Evolutionary conservation across 2,329 filamentous ascomycete genomes (phyloP), one percentile per base, ranked within the genome.

Genomic region (Blastomyces parvus): DNA sequence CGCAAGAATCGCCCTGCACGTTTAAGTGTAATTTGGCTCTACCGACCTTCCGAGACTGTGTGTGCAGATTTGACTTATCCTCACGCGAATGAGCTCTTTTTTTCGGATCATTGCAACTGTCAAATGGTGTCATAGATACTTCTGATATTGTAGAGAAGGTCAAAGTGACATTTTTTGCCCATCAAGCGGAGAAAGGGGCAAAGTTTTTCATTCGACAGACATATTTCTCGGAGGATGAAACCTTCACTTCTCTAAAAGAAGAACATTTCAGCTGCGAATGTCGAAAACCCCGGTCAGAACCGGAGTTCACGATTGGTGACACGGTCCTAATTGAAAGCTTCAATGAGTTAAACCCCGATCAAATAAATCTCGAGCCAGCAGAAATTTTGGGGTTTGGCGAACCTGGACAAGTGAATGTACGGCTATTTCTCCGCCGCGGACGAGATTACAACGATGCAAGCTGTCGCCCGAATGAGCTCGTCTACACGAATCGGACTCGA

Each of bases 51-150:
- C 0, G 87, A 94, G 62, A 94, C 90, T 0, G 83, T 87, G 0
- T 89, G 91, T 53, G 83, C 81, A 0, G 76, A 82, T 6, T 86
- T 87, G 74, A 81, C 80, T 11, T 95, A 93, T 67, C 87, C 87
- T 0, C 86, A 84, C 73, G 66, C 75, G 0, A 89, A 91, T 60
- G 90, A 95, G 73, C 74, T 94, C 0, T 94, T 94, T 65, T 74
- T 93, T 0, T 90, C 86, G 0, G 84, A 91, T 60, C 85, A 91
- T 64, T 93, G 90, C 74, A 88, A 86, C 0, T 94, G 90, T 66
- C 72, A 77, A 0, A 83, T 22, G 70, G 75, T 0, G 79, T 80
- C 36, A 78, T 90, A 2, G 67, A 78, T 0, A 79, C 81, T 0
- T 73, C 81, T 0, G 81, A 90, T 42, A 77, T 91, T 0, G 69